A percentile compares a stretch with the other conserved stretches of the same genome.
phyloP scores from a whole-genome alignment of 2,329 filamentous ascomycete species.

The Sclerotinia borealis region DNA sequence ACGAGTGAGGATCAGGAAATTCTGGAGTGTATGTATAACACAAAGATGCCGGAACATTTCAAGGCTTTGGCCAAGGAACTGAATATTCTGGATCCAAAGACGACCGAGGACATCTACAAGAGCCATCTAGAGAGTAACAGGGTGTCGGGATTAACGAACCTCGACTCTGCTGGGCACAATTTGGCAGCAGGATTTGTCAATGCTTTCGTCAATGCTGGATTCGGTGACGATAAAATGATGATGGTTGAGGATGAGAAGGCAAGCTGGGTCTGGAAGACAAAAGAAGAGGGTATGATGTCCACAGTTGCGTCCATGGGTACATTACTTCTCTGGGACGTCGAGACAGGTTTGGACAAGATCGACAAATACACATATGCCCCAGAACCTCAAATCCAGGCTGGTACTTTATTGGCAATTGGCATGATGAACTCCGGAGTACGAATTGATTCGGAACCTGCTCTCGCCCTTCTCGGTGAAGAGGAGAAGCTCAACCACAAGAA shows the following conservation, averaged over 20 bases:
- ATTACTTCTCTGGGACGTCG: slow-evolving; percentile 87
- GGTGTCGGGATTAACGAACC: slow-evolving; percentile 86
- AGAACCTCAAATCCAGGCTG: slow-evolving; percentile 82
- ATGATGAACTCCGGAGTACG: slow-evolving; percentile 92
- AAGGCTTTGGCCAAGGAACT: slow-evolving; percentile 91
- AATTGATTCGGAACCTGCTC: slow-evolving; percentile 80
- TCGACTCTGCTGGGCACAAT: slow-evolving; percentile 93
- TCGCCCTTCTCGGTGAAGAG: slow-evolving; percentile 76
- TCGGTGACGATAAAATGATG: slow-evolving; percentile 97
- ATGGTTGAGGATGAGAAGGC: slow-evolving; percentile 80
- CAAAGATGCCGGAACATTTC: slow-evolving; percentile 84
- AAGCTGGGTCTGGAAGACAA: slow-evolving; percentile 98
- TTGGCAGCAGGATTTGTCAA: slow-evolving; percentile 95
- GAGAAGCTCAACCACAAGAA: slow-evolving; percentile 76
- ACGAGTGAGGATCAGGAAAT: slow-evolving; percentile 67
- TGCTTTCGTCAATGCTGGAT: slow-evolving; percentile 93
- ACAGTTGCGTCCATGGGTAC: slow-evolving; percentile 92
- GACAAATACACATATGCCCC: slow-evolving; percentile 86
- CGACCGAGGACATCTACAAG: slow-evolving; percentile 98
- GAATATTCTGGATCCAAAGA: slow-evolving; percentile 94
- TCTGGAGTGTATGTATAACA: slow-evolving; percentile 79
- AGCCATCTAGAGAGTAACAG: slow-evolving; percentile 94
- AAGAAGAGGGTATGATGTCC: slow-evolving; percentile 95
- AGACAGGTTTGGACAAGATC: slow-evolving; percentile 85
- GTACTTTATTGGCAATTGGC: slow-evolving; percentile 86